These are phyloP conservation scores for Rhazya stricta DNA, from an alignment of 257 asterid species.

Conservation along the genomic window DNA sequence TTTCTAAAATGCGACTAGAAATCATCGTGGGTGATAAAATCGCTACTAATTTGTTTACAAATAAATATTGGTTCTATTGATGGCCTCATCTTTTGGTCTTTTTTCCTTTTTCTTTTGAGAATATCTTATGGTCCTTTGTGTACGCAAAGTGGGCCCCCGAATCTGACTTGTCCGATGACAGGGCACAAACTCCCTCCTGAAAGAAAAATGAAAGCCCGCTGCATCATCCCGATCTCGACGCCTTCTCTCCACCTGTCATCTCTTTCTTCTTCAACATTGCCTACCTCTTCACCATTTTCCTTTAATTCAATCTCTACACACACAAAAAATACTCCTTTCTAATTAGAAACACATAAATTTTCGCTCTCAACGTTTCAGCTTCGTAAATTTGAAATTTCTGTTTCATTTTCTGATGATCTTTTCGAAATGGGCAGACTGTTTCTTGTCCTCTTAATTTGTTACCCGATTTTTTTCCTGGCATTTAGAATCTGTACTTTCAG, in stretches of 20 bases:
- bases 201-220: neutral
- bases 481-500: constrained; percentile 7
- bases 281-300: neutral
- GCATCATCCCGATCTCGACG: neutral
- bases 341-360: neutral
- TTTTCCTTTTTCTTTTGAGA: too few species aligned
- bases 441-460: constrained; percentile 11
- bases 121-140: too few species aligned
- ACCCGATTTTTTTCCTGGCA: constrained; percentile 7
- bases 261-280: neutral
- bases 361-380: neutral
- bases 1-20: too few species aligned
- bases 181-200: too few species aligned
- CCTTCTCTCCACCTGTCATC: constrained; percentile 1
- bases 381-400: neutral
- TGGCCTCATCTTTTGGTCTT: too few species aligned
- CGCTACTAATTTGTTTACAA: too few species aligned
- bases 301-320: neutral
- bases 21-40: too few species aligned
- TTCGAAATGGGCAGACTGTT: constrained; percentile 17
- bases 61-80: too few species aligned
- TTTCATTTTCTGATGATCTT: neutral
- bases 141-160: too few species aligned
- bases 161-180: too few species aligned
- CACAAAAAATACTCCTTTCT: neutral